Conservation (phyloP, 441 rosid species). For the Raphanus hybrid region DNA sequence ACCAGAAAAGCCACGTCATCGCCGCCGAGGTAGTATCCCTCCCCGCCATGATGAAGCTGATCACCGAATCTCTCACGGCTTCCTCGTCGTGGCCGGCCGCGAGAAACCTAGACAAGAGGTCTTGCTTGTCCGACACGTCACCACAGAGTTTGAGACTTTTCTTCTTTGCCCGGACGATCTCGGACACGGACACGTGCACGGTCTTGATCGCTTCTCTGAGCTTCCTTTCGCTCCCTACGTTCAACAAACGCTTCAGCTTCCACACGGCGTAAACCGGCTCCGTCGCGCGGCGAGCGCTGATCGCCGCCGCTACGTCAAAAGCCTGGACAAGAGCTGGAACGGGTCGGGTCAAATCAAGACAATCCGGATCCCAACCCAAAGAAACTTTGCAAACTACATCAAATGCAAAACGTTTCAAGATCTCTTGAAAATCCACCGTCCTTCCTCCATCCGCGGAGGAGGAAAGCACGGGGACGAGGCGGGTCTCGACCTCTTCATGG, state of each 20-base stretch:
- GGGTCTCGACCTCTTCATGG: conserved; percentile 45
- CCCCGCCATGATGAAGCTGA: conserved; percentile 76
- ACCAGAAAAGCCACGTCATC: conserved; percentile 91
- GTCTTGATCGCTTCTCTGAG: conserved; percentile 47
- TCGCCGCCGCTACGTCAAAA: conserved; percentile 61
- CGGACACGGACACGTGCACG: conserved; percentile 46
- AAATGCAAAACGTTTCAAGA: conserved; percentile 56
- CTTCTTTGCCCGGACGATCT: conserved; percentile 50
- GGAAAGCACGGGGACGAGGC: conserved; percentile 48
- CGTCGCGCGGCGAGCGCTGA: conserved; percentile 66
- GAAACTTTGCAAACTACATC: conserved; percentile 59
- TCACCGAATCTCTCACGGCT: conserved; percentile 46
- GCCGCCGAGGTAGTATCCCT: conserved; percentile 85
- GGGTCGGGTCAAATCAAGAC: conserved; percentile 54
- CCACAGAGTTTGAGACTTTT: conserved; percentile 45
- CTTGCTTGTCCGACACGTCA: conserved; percentile 43
- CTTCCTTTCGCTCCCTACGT: conserved; percentile 56
- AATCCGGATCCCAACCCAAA: conserved; percentile 58
- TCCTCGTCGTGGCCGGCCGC: conserved; percentile 50
- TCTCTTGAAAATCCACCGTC: conserved; percentile 56
- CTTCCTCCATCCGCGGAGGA: conserved; percentile 31
- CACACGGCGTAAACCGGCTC: conserved; percentile 51
- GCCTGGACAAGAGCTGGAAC: conserved; percentile 52
- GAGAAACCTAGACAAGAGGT: conserved; percentile 73
- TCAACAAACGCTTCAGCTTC: conserved; percentile 56